A percentile compares a stretch with the other conserved stretches of the same genome.
phyloP scores from a whole-genome alignment of 257 asterid genomes.

The Knoxia roxburghii region DNA sequence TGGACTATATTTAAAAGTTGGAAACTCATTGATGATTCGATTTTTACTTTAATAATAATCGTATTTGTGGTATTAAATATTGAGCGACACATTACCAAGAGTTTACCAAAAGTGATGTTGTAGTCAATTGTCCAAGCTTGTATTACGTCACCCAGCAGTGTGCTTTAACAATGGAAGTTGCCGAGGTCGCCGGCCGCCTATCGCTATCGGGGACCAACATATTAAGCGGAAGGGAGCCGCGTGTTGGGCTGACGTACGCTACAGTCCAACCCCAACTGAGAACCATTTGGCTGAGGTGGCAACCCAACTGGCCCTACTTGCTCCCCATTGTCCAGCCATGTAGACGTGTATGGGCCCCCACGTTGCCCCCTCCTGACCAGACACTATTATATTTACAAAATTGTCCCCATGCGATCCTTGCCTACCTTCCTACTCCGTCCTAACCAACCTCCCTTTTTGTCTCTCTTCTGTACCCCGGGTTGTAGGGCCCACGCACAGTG shows the following conservation, averaged over 20 bases:
- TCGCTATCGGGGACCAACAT: slow-evolving; percentile 72
- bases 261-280: slow-evolving; percentile 23
- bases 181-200: slow-evolving; percentile 54
- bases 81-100: too few species aligned
- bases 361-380: slow-evolving; percentile 25
- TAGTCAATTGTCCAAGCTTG: background rate
- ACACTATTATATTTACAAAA: slow-evolving; percentile 24
- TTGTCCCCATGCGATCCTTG: slow-evolving; percentile 40
- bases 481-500: slow-evolving; percentile 23
- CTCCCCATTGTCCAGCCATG: slow-evolving; percentile 21
- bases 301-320: slow-evolving; percentile 33
- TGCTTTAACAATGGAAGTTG: slow-evolving; percentile 31
- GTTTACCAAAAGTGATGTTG: background rate
- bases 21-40: too few species aligned
- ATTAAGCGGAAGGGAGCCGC: slow-evolving; percentile 58
- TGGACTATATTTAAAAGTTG: too few species aligned
- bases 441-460: slow-evolving; percentile 28
- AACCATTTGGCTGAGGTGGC: slow-evolving; percentile 42
- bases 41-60: too few species aligned
- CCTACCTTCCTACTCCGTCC: slow-evolving; percentile 11
- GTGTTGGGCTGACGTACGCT: slow-evolving; percentile 45
- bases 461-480: slow-evolving; percentile 9
- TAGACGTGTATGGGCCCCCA: slow-evolving; percentile 29
- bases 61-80: too few species aligned
- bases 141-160: slow-evolving; percentile 28